phyloP scores from a whole-genome alignment of 306 rosid genomes.

The Inga laurina region DNA sequence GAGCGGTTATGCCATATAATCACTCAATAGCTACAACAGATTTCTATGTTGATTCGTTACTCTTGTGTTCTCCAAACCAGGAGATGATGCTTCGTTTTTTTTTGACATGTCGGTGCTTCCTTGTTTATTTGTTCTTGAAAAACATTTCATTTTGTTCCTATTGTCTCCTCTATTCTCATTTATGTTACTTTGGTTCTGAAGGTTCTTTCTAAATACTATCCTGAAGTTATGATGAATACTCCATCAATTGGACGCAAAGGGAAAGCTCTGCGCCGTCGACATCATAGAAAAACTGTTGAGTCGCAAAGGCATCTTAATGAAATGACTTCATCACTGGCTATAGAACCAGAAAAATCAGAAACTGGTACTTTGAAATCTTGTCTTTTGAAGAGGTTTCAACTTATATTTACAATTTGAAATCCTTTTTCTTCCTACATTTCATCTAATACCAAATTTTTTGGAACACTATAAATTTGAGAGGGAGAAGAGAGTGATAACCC shows the following conservation, averaged over 20 bases:
- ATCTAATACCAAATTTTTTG: neutral
- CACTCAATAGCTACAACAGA: conserved; percentile 10
- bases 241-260: conserved; percentile 95
- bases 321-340: conserved; percentile 19
- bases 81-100: neutral
- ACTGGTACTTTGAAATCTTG: conserved; percentile 42
- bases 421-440: conserved; percentile 15
- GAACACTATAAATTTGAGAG: conserved; percentile 13
- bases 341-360: conserved; percentile 33
- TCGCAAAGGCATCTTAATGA: conserved; percentile 45
- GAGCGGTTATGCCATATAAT: conserved; percentile 8
- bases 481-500: neutral
- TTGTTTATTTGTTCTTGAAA: conserved; percentile 3
- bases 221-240: conserved; percentile 53
- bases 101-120: neutral
- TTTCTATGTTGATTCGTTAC: conserved; percentile 13
- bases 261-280: conserved; percentile 84
- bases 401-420: conserved; percentile 9
- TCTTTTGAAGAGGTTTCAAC: neutral
- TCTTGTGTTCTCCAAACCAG: neutral
- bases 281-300: conserved; percentile 45
- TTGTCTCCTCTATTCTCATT: conserved; percentile 15
- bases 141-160: neutral
- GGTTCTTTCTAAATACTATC: conserved; percentile 77
- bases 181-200: conserved; percentile 34